These are phyloP conservation scores for Boletellus ananas DNA, from an alignment of 768 basidiomycete species.

Conservation along the genomic window DNA sequence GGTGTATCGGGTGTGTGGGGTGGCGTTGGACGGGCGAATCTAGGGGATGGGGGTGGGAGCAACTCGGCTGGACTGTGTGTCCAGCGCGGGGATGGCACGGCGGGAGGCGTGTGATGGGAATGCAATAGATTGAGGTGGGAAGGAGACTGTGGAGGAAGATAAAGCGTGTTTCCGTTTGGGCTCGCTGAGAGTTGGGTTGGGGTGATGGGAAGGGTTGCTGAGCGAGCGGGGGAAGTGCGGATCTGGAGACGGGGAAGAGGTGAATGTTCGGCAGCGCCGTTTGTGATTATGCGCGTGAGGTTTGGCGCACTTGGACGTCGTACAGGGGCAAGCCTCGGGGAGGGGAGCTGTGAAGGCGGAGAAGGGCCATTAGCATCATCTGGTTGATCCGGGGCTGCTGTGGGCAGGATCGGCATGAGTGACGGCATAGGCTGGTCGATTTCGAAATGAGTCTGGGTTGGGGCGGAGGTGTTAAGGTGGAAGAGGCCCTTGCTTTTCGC, in stretches of 20 bases:
- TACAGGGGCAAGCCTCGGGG: constrained; percentile 48
- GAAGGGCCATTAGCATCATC: constrained; percentile 56
- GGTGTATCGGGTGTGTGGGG: constrained; percentile 41
- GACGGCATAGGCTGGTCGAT: constrained; percentile 52
- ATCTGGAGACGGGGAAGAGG: constrained; percentile 56
- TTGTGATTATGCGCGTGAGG: constrained; percentile 59
- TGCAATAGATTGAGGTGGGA: constrained; percentile 57
- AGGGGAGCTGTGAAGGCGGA: constrained; percentile 59
- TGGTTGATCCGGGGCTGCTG: constrained; percentile 36
- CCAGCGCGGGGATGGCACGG: constrained; percentile 41
- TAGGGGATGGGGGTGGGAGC: constrained; percentile 33
- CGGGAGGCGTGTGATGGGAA: constrained; percentile 57
- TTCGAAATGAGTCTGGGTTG: constrained; percentile 52
- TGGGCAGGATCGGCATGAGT: constrained; percentile 57
- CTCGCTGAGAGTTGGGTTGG: constrained; percentile 20
- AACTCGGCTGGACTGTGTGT: constrained; percentile 35
- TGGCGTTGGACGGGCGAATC: constrained; percentile 26
- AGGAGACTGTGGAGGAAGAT: constrained; percentile 44
- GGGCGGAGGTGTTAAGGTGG: constrained; percentile 61
- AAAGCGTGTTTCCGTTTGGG: constrained; percentile 18
- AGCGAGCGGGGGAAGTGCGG: constrained; percentile 54
- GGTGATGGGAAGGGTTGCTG: constrained; percentile 56
- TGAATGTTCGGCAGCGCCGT: constrained; percentile 41
- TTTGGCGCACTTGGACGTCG: constrained; percentile 62
- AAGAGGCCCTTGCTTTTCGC: constrained; percentile 51